These are phyloP conservation scores for Beta lomatogona DNA, from an alignment of 179 eudicot species.

Conservation along the genomic window DNA sequence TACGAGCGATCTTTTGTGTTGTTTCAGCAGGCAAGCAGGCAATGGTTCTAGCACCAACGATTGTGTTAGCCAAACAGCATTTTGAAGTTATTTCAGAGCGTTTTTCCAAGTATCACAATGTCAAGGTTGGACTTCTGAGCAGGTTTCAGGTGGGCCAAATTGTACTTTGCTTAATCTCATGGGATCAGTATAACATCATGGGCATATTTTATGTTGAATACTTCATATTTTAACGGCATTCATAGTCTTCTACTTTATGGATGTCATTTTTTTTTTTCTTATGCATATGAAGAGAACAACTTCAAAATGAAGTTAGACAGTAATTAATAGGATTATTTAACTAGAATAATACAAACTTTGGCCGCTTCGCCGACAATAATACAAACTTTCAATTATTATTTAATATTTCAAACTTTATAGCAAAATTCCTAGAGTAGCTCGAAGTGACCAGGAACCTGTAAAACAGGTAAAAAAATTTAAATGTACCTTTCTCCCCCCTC, in stretches of 20 bases:
- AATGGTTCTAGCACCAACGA: conserved; percentile 96
- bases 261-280: background rate
- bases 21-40: conserved; percentile 94
- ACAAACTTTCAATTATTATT: no score
- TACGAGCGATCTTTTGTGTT: conserved; percentile 91
- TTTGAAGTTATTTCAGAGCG: conserved; percentile 79
- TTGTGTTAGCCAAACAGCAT: conserved; percentile 94
- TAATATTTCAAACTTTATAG: no score
- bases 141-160: conserved; percentile 80
- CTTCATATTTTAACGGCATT: background rate
- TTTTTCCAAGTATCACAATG: conserved; percentile 58
- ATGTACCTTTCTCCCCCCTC: no score
- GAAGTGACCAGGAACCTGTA: no score
- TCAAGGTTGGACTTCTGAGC: conserved; percentile 87
- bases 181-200: background rate
- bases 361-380: no score
- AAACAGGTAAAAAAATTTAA: no score
- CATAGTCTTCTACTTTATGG: background rate
- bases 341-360: no score
- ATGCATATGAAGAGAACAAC: background rate
- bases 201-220: no score
- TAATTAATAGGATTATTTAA: no score
- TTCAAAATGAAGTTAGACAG: no score
- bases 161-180: background rate
- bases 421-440: no score